These are phyloP conservation scores for Lineolata rhizophorae DNA, from an alignment of 495 filamentous ascomycete species.

Conservation along the genomic window DNA sequence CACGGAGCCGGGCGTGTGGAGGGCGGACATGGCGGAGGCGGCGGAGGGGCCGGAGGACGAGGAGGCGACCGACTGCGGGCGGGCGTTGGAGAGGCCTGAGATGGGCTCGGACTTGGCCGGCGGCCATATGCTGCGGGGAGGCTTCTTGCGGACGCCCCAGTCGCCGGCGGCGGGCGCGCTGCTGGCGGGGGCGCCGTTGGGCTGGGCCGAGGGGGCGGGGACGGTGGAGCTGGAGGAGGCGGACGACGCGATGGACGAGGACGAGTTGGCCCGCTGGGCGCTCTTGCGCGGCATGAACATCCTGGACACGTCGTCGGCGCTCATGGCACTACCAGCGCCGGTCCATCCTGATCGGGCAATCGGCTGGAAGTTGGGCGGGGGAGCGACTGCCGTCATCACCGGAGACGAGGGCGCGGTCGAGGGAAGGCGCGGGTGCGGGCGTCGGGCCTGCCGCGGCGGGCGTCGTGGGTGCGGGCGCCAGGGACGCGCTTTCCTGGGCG, in stretches of 20 bases:
- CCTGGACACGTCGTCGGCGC: constrained; percentile 64
- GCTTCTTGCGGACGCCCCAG: constrained; percentile 41
- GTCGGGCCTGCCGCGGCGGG: too few relatives aligned
- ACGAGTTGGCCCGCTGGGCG: constrained; percentile 67
- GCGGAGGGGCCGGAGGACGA: constrained; percentile 42
- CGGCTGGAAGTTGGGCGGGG: constrained; percentile 70
- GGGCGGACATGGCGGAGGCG: constrained; percentile 42
- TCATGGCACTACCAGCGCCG: constrained; percentile 59
- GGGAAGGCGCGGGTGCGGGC: too few relatives aligned
- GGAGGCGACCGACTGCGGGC: constrained; percentile 38
- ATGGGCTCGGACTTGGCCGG: constrained; percentile 42
- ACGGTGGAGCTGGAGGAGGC: constrained; percentile 21
- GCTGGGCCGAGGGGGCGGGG: constrained; percentile 21
- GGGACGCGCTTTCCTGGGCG: too few relatives aligned
- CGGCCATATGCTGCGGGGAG: constrained; percentile 47
- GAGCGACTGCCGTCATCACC: constrained; percentile 91
- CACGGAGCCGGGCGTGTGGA: constrained; percentile 54
- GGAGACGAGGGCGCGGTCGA: constrained; percentile 21
- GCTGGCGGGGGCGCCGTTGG: constrained; percentile 30
- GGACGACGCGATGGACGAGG: constrained; percentile 39
- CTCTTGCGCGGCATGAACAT: constrained; percentile 77
- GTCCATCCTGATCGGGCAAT: constrained; percentile 43
- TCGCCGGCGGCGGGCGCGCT: constrained; percentile 18
- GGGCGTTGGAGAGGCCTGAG: constrained; percentile 35
- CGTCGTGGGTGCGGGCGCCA: too few relatives aligned